phyloP scores from a whole-genome alignment of 1,139 yeast genomes.

The Yamadazyma oceani region DNA sequence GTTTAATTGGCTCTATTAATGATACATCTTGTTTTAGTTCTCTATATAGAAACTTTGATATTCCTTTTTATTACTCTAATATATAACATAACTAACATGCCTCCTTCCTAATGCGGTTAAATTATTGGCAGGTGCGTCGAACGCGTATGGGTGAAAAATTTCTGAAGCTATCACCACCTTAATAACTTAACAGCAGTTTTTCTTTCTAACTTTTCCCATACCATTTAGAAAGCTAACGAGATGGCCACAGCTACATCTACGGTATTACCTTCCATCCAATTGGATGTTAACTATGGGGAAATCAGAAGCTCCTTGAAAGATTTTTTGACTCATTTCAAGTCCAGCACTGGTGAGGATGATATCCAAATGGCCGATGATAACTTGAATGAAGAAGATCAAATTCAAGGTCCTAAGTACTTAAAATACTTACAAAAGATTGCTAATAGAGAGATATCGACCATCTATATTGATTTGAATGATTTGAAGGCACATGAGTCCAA shows the following conservation, averaged over 20 bases:
- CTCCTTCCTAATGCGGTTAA: slow-evolving; percentile 1
- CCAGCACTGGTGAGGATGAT: slow-evolving; percentile 20
- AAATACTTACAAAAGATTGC: slow-evolving; percentile 75
- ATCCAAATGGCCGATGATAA: background rate
- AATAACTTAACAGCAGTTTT: no score
- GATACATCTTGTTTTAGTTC: no score
- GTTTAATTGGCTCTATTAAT: background rate
- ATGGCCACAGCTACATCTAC: slow-evolving; percentile 27
- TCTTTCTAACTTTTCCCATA: no score
- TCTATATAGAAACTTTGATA: no score
- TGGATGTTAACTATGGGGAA: slow-evolving; percentile 62
- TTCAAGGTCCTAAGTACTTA: slow-evolving; percentile 74
- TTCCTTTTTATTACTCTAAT: no score
- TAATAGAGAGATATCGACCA: slow-evolving; percentile 70
- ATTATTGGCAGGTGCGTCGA: background rate
- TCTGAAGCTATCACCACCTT: no score
- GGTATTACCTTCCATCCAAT: slow-evolving; percentile 55
- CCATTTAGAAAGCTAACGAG: no score
- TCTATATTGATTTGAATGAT: slow-evolving; percentile 83
- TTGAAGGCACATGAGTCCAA: slow-evolving; percentile 63
- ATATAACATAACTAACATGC: no score
- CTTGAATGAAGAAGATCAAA: slow-evolving; percentile 6
- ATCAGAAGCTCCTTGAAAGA: slow-evolving; percentile 53
- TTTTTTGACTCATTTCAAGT: slow-evolving; percentile 61
- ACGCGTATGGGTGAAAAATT: slow-evolving; percentile 1